Conservation (phyloP, 441 rosid species). For the Eugenia klotzschiana region DNA sequence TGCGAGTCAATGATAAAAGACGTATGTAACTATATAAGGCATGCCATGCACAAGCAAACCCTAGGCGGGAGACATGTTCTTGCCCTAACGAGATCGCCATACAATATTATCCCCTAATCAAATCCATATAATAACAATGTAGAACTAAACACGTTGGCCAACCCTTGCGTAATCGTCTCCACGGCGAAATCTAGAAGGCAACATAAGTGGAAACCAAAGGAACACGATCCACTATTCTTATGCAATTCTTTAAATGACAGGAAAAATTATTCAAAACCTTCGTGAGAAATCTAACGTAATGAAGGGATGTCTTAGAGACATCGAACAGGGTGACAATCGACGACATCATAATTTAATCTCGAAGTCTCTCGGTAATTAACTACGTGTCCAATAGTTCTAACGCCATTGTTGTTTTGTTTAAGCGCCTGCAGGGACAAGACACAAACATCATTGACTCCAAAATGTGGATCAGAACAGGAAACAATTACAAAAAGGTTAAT, state of each 20-base stretch:
- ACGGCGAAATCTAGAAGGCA: conserved; percentile 8
- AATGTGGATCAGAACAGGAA: neutral
- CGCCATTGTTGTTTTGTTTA: neutral
- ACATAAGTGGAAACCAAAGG: conserved; percentile 1
- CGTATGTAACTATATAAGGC: conserved; percentile 7
- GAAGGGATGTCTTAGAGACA: conserved; percentile 12
- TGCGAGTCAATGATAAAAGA: conserved; percentile 12
- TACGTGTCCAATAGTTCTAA: neutral
- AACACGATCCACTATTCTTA: neutral
- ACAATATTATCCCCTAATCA: conserved; percentile 3
- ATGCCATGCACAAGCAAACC: conserved; percentile 28
- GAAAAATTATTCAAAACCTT: neutral
- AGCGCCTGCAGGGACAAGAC: neutral
- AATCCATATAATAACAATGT: neutral
- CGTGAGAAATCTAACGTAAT: neutral
- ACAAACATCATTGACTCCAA: neutral
- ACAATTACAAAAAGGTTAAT: neutral
- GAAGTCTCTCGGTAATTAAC: neutral
- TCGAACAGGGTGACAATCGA: conserved; percentile 15
- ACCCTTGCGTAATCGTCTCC: neutral
- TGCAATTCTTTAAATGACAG: neutral
- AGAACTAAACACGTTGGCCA: neutral
- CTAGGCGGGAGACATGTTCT: conserved; percentile 25
- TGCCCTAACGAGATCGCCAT: conserved; percentile 7
- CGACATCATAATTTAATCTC: neutral